Base-by-base conservation (phyloP, 805 yeast species). In the Ogataea pilisensis region DNA sequence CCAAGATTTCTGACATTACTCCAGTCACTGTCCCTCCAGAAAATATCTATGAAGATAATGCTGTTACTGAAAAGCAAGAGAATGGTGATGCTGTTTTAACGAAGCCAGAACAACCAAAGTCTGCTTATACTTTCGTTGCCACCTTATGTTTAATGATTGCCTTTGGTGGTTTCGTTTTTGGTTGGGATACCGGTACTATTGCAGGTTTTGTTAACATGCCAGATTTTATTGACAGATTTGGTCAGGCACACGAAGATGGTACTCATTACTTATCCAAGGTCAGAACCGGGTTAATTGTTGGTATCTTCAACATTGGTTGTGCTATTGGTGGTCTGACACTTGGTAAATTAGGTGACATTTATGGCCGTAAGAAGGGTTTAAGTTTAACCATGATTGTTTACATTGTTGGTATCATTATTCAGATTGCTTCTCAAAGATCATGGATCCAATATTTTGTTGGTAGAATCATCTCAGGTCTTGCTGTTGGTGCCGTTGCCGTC, bases 181-280 rank as follows among this genome's bases (percentile, higher is more conserved):
- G 89, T 45, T 82, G 82, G 73, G 89, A 82, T 67, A 82, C 86
- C 38, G 89, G 88, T 67, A 80, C 88, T 48, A 76, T 81, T 61
- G 79, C 85, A 31, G 87, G 87, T 50, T 78, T 82, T 53, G 78
- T 80, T 37, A 76, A 76, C 57, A 76, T 81, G 80, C 52, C 68
- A n/a, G 78, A 78, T 46, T 82, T 74, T 61, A 56, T 64, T 38
- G 42, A 49, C 16, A 65, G 80, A 52, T 80, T 80, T 49, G 87
- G 85, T 55, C 62, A 67, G 45, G 18, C 46, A 3, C 48, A 65
- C 42, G 37, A 57, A 5, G 55, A 55, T n/a, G 82, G 82, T 43
- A 61, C 53, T 2, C 30, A 48, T 50, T 64, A 64, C 45, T 60
- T 78, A 31, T 70, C 82, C 8, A 68, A 75, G 50, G 75, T 71